Evolutionary conservation across 768 basidiomycete species (phyloP).

Genomic region (Lactifluus volemus): DNA sequence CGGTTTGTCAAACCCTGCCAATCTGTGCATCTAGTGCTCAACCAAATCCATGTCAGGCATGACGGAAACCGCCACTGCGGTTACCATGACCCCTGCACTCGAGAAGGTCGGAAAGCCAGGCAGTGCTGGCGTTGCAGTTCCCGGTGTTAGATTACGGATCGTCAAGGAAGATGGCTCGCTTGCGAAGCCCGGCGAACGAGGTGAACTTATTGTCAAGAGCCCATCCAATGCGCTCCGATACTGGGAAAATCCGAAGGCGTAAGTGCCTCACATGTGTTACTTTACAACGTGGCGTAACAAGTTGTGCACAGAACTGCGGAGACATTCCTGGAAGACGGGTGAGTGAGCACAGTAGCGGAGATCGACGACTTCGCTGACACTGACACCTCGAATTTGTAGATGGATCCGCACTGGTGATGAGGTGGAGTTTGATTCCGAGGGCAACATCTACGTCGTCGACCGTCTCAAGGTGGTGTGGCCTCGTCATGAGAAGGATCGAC

Average conservation of each 20-base stretch:
- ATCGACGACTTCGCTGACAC: neutral
- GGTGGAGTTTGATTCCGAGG: constrained; percentile 43
- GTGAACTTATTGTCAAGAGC: constrained; percentile 45
- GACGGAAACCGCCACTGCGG: constrained; percentile 56
- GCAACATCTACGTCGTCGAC: constrained; percentile 52
- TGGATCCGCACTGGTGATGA: constrained; percentile 67
- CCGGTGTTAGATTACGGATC: constrained; percentile 44
- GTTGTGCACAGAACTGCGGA: constrained; percentile 44
- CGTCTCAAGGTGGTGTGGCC: constrained; percentile 40
- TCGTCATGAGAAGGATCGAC: neutral
- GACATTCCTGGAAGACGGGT: constrained; percentile 57
- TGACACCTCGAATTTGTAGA: constrained; percentile 26
- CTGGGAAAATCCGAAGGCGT: constrained; percentile 51
- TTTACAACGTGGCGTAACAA: neutral
- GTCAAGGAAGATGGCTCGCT: constrained; percentile 46
- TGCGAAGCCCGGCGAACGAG: constrained; percentile 45
- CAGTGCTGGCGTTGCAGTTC: constrained; percentile 39
- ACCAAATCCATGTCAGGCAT: constrained; percentile 37
- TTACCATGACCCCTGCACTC: constrained; percentile 40
- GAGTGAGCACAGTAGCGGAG: constrained; percentile 27
- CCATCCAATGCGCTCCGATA: constrained; percentile 37
- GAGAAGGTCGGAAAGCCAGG: constrained; percentile 44
- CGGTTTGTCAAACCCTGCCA: constrained; percentile 27
- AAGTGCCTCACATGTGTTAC: constrained; percentile 22
- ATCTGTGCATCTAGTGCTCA: neutral